Base-by-base conservation (phyloP, 1,284 basidiomycete species). In the Naganishia cerealis region DNA sequence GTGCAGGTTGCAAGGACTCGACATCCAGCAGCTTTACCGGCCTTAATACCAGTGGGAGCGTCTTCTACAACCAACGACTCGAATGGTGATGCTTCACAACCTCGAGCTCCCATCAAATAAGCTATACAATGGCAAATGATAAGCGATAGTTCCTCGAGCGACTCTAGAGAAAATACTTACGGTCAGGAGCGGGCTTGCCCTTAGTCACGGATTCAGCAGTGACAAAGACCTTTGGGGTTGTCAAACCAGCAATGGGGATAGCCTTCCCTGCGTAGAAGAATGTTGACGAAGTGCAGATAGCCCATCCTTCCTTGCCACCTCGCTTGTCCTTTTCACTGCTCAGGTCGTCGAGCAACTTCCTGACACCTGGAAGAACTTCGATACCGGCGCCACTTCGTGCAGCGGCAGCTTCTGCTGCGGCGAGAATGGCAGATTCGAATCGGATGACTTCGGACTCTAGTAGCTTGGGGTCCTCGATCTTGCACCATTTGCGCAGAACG, bases 141-240 rank as follows among this genome's bases (percentile, higher is more conserved):
- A 13, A 63, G 50, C 61, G 9, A 2, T 6, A 39, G 26, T 46
- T 42, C n/a, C 13, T 7, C 43, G 16, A 5, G 21, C 5, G 9
- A 1, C 46, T 50, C 21, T 2, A 16, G 7, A 24, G 10, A 24
- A 10, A 21, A 12, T 18, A 54, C 61, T 54, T 42, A 63, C 61
- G 82, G 73, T 83, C 82, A 8, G 82, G 82, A 72, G 79, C 77
- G 48, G 82, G 82, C 75, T 83, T 83, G 65, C 82, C 82, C 65
- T 80, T 74, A 55, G 76, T 78, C 68, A 82, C 81, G 38, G 79
- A 77, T 73, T 83, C 80, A 68, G 81, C 82, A 29, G 82, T 82
- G 67, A 83, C 76, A 57, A 82, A 79, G 71, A 79, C 74, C 71
- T 80, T 78, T 54, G 80, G 80, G 21, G 77, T 79, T 52, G 78